A percentile compares a stretch with the other conserved stretches of the same genome.
Conservation (phyloP, 208 protist species). For the Porcisia deanei region DNA sequence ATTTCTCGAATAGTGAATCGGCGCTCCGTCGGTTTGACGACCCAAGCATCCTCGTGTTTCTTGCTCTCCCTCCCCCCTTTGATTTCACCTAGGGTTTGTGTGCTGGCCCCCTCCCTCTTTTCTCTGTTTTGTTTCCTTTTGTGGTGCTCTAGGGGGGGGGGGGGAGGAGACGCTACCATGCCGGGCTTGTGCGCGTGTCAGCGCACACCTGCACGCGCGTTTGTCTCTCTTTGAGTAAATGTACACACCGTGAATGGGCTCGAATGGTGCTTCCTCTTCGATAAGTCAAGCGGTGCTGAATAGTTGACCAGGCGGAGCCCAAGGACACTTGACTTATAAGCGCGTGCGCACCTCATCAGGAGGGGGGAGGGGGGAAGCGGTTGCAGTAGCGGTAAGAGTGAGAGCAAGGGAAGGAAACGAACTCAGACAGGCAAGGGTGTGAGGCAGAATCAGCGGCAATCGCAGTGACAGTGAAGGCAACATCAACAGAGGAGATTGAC, state of each 20-base stretch:
- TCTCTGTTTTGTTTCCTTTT: neutral
- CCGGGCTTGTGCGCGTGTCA: neutral
- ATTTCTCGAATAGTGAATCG: slow-evolving; percentile 69
- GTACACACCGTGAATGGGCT: neutral
- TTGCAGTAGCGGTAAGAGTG: neutral
- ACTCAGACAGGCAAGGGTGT: neutral
- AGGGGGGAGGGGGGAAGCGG: neutral
- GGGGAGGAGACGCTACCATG: neutral
- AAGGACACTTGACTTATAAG: neutral
- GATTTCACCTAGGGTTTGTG: too few relatives aligned
- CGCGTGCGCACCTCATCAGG: neutral
- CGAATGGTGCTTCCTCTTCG: neutral
- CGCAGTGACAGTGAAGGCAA: neutral
- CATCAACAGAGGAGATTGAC: neutral
- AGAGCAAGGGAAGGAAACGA: neutral
- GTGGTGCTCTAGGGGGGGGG: neutral
- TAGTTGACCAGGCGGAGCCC: neutral
- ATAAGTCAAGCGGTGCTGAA: neutral
- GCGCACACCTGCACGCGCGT: neutral
- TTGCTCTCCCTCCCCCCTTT: neutral
- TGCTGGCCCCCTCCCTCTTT: neutral
- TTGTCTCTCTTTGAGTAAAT: neutral
- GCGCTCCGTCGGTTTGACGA: neutral
- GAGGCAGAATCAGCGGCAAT: neutral
- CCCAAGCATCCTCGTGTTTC: slow-evolving; percentile 2